Percentiles rank a stretch among this genome's conserved stretches.
These are phyloP conservation scores for Candida glucosophila DNA, from an alignment of 1,139 yeast genomes.

Conservation along the genomic window DNA sequence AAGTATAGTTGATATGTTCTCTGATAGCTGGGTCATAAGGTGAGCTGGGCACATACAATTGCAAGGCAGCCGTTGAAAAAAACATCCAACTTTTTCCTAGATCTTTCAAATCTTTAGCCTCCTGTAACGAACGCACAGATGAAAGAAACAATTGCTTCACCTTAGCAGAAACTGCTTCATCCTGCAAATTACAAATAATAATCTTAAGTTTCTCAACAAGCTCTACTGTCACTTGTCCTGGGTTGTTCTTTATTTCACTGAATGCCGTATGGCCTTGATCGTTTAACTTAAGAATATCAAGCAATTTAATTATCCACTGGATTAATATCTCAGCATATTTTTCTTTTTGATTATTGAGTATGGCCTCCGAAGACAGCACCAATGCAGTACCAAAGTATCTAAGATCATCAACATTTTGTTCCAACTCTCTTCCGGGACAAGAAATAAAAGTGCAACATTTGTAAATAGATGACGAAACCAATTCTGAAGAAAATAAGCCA, in stretches of 20 bases:
- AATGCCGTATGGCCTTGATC: too few species aligned
- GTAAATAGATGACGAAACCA: constrained; percentile 24
- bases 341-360: constrained; percentile 30
- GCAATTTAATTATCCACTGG: constrained; percentile 36
- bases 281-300: too few species aligned
- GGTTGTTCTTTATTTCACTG: too few species aligned
- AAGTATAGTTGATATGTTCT: constrained; percentile 59
- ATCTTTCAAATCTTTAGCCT: constrained; percentile 9
- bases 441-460: constrained; percentile 28
- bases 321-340: constrained; percentile 27
- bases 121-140: too few species aligned
- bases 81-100: constrained; percentile 66
- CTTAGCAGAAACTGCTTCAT: too few species aligned
- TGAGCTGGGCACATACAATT: constrained; percentile 69
- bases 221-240: too few species aligned
- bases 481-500: constrained; percentile 38
- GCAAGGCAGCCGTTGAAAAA: constrained; percentile 60
- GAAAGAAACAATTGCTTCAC: too few species aligned
- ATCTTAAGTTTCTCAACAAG: too few species aligned
- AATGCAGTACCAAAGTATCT: constrained; percentile 33
- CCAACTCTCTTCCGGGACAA: constrained; percentile 38
- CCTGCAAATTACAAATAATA: too few species aligned
- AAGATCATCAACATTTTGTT: constrained; percentile 51
- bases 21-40: constrained; percentile 90
- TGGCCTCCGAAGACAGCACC: constrained; percentile 34